Percentiles rank a stretch among this genome's conserved stretches.
Conservation (phyloP, 2,329 filamentous ascomycete species). For the Diaporthe humulicola region DNA sequence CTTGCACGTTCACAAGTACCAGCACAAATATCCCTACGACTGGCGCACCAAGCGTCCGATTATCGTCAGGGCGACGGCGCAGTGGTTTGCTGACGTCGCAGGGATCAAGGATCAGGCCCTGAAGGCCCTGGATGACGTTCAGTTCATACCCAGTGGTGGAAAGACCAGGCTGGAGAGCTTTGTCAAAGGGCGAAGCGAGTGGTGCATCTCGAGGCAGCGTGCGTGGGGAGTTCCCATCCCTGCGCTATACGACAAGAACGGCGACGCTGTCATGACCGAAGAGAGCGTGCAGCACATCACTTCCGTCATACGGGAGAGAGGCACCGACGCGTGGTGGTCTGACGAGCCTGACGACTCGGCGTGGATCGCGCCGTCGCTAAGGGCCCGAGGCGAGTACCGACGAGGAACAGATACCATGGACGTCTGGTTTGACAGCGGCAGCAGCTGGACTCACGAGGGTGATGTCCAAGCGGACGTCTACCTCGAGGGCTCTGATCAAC, state of each 20-base stretch:
- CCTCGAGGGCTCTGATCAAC: slow-evolving; percentile 94
- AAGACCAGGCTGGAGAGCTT: slow-evolving; percentile 85
- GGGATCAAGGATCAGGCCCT: slow-evolving; percentile 83
- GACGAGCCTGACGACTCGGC: slow-evolving; percentile 80
- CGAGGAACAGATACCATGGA: slow-evolving; percentile 98
- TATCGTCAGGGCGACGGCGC: slow-evolving; percentile 90
- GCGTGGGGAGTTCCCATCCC: slow-evolving; percentile 98
- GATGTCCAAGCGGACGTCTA: slow-evolving; percentile 81
- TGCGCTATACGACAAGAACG: slow-evolving; percentile 81
- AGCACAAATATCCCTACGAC: slow-evolving; percentile 97
- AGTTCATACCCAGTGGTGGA: slow-evolving; percentile 83
- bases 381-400: slow-evolving; percentile 67
- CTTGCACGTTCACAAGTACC: slow-evolving; percentile 77
- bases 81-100: slow-evolving; percentile 97
- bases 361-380: slow-evolving; percentile 80
- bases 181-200: slow-evolving; percentile 88
- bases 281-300: slow-evolving; percentile 89
- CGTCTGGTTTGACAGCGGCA: slow-evolving; percentile 99
- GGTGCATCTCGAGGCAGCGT: slow-evolving; percentile 97
- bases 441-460: slow-evolving; percentile 80
- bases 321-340: slow-evolving; percentile 95
- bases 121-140: slow-evolving; percentile 76
- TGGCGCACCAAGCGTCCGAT: slow-evolving; percentile 96
- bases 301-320: slow-evolving; percentile 78
- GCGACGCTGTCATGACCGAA: slow-evolving; percentile 82